Evolutionary conservation across 1,139 yeast species (phyloP), one percentile per base, ranked within the genome.

Genomic region (Blastobotrys indianensis): DNA sequence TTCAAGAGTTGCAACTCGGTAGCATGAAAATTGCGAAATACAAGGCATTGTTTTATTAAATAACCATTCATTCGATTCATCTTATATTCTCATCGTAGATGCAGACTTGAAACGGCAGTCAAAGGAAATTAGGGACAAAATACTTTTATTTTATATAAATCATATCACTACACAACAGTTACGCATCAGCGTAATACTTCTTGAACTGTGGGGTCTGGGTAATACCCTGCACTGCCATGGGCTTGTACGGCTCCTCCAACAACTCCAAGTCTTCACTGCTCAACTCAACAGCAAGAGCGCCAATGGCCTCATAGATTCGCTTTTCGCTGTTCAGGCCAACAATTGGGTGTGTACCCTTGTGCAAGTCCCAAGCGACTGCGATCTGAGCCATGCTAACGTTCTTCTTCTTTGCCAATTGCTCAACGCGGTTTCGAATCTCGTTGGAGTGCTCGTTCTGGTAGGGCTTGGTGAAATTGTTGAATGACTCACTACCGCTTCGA

Each of bases 241-340:
- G 25, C 25, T 20, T 25, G 29, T 78, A 78, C 3, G 75, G 73
- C 45, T 72, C 79, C 54, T 79, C 83, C 52, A 79, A 63, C 53
- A 66, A 74, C 40, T 59, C 53, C 20, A 66, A 52, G 37, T 78
- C 82, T 20, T 75, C 75, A 2, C 66, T 68, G 5, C 76, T 60
- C 25, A 81, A 64, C 46, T 66, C 56, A 42, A 78, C 56, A 13
- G 63, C 58, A 25, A 73, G 54, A 2, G 82, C 78, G 9, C 56
- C 62, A 12, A 78, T 45, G 2, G 76, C 75, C 54, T 80, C 84
- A 29, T 75, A 76, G 23, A 80, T 71, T 51, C 85, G 67, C 51
- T 67, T 70, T 6, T 64, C 64, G 28, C 72, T 70, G 51, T 64
- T 72, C 44, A 80, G 58, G 0, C 85, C 86, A 10, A 80, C 74